Evolutionary conservation across 495 filamentous ascomycete species (phyloP), one percentile per base, ranked within the genome.

Genomic region (Penicillium coprophilum): DNA sequence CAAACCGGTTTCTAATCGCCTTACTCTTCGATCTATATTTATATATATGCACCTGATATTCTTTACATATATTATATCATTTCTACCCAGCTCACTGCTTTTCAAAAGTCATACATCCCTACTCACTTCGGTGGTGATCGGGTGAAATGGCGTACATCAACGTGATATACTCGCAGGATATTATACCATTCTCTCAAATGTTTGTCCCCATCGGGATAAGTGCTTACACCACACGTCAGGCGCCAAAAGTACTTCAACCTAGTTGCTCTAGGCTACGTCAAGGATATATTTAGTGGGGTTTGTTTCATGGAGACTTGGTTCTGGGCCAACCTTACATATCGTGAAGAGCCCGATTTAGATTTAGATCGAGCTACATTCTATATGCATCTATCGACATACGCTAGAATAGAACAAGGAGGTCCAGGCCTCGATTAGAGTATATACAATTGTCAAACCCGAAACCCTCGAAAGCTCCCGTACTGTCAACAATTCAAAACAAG

Each of bases 221-320:
- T 52, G 50, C 50, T 52, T 51, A 51, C 48, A 20, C 12, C 50
- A 31, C 38, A 51, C 49, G 49, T 51, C 49, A 51, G 49, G 49
- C 34, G 49, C 15, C 15, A 40, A 30, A 41, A 52, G 50, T 40
- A 51, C 45, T 27, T 10, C 0, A 34, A 34, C 15, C 24, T 23
- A 38, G 23, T 17, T 20, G 38, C 32, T 43, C 39, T 51, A n/a
- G 19, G 43, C 23, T 45, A 11, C 9, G n/a, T n/a, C n/a, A n/a
- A n/a, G n/a, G n/a, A n/a, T n/a, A 23, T 38, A 38, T n/a, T n/a
- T 17, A 17, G 34, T 17, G 44, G 15, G 44, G 20, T 45, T 24
- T 24, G 21, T 45, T 27, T 45, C 21, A 45, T 41, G 40, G 19
- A 43, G 20, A 12, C 21, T 49, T 21, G 30, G 46, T 34, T 32